These are phyloP conservation scores for Mrakia gelida DNA, from an alignment of 768 basidiomycete genomes.

Conservation along the genomic window DNA sequence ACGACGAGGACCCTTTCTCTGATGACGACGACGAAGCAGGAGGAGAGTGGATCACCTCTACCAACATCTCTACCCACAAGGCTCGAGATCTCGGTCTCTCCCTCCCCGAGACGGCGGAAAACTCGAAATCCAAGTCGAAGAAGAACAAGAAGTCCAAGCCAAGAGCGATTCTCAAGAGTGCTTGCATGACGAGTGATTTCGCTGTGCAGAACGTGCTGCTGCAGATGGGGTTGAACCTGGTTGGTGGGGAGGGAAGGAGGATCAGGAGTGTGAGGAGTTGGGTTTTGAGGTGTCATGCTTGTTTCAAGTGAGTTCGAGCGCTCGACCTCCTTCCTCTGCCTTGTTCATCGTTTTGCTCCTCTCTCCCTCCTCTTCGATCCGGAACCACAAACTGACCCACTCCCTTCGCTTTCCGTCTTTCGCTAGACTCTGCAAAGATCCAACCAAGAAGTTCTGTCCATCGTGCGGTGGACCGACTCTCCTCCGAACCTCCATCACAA, in stretches of 20 bases:
- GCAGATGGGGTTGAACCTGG: conserved; percentile 86
- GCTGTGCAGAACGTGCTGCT: conserved; percentile 97
- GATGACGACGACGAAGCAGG: conserved; percentile 67
- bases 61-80: conserved; percentile 78
- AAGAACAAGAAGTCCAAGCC: conserved; percentile 27
- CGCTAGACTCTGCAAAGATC: conserved; percentile 86
- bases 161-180: conserved; percentile 54
- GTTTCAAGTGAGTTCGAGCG: conserved; percentile 78
- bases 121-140: conserved; percentile 26
- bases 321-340: not conserved
- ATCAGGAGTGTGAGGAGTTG: conserved; percentile 90
- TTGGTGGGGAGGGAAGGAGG: conserved; percentile 82
- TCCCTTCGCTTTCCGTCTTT: not conserved
- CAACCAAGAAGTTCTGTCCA: conserved; percentile 91
- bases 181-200: conserved; percentile 98
- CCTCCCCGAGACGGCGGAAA: conserved; percentile 55
- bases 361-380: no score
- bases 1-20: conserved; percentile 66
- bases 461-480: conserved; percentile 84
- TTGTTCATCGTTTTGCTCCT: not conserved
- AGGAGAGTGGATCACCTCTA: conserved; percentile 92
- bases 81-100: conserved; percentile 72
- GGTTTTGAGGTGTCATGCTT: conserved; percentile 95
- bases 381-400: not conserved
- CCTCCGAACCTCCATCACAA: conserved; percentile 83